Evolutionary conservation across 1,284 basidiomycete genomes (phyloP).

Genomic region (Rhodotorula sp.): DNA sequence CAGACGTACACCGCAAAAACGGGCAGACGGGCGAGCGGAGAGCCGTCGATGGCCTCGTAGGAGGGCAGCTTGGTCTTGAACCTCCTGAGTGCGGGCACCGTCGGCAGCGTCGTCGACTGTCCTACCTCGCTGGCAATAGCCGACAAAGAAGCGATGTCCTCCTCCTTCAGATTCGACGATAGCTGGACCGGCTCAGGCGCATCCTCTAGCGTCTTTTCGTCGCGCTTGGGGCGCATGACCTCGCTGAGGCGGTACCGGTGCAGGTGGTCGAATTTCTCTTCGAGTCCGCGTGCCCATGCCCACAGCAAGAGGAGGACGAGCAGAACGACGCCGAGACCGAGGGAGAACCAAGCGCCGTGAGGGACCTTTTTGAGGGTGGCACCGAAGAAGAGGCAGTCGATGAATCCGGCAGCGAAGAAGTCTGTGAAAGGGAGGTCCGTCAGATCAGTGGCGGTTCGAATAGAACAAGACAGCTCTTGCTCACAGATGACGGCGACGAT

Average conservation of each 20-base stretch:
- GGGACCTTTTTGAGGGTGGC: constrained; percentile 40
- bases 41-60: constrained; percentile 1
- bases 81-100: not conserved
- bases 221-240: constrained; percentile 21
- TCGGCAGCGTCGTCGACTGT: not conserved
- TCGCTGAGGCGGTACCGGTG: constrained; percentile 40
- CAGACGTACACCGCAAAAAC: constrained; percentile 29
- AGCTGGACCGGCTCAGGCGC: not conserved
- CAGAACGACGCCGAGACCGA: constrained; percentile 35
- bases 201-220: not conserved
- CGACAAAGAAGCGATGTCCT: not conserved
- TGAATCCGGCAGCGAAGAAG: constrained; percentile 59
- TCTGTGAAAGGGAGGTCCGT: constrained; percentile 31
- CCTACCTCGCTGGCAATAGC: too few species aligned
- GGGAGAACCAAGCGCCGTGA: constrained; percentile 43
- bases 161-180: not conserved
- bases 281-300: constrained; percentile 40
- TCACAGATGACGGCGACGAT: constrained; percentile 53
- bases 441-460: too few species aligned
- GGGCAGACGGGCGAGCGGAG: constrained; percentile 18
- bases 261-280: constrained; percentile 37
- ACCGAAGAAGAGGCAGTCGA: constrained; percentile 43
- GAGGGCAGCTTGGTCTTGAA: not conserved
- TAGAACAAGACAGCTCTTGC: too few species aligned
- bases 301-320: constrained; percentile 35